phyloP scores from a whole-genome alignment of 768 basidiomycete species.

The Leucocoprinus birnbaumii region DNA sequence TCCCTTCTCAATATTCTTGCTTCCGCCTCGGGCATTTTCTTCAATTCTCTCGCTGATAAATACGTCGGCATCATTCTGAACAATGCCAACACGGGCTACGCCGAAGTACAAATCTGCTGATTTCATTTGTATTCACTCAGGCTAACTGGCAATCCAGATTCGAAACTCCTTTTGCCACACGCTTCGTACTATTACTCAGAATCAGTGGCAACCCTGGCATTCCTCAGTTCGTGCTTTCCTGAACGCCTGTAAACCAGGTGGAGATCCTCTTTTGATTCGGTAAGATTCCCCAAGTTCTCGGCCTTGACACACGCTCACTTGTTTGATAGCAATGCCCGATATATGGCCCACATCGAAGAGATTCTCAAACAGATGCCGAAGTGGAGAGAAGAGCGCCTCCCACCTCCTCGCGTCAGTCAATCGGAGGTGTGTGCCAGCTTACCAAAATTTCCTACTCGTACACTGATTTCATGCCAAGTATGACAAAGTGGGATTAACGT shows the following conservation, averaged over 20 bases:
- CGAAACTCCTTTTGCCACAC: slow-evolving; percentile 66
- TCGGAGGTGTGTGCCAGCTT: slow-evolving; percentile 55
- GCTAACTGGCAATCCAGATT: slow-evolving; percentile 40
- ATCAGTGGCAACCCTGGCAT: slow-evolving; percentile 71
- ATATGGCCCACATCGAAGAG: slow-evolving; percentile 52
- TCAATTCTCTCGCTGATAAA: slow-evolving; percentile 62
- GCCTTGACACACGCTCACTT: slow-evolving; percentile 2
- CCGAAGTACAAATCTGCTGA: slow-evolving; percentile 56
- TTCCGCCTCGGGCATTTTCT: slow-evolving; percentile 62
- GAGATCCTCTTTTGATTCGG: slow-evolving; percentile 66
- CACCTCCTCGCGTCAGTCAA: slow-evolving; percentile 83
- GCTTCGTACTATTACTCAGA: slow-evolving; percentile 52
- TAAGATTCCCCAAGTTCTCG: slow-evolving; percentile 20
- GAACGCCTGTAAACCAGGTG: slow-evolving; percentile 43
- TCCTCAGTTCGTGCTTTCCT: slow-evolving; percentile 52
- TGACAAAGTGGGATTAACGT: slow-evolving; percentile 85
- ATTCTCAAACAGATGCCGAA: slow-evolving; percentile 57
- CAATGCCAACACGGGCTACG: slow-evolving; percentile 79
- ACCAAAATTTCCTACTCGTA: not conserved
- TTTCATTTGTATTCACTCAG: not conserved
- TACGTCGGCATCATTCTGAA: slow-evolving; percentile 71
- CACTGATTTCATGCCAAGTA: slow-evolving; percentile 43
- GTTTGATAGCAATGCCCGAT: slow-evolving; percentile 45
- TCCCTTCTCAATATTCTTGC: slow-evolving; percentile 64
- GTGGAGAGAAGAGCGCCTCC: slow-evolving; percentile 75